Conservation (phyloP, 345 rosid species). For the Pistacia integerrima region DNA sequence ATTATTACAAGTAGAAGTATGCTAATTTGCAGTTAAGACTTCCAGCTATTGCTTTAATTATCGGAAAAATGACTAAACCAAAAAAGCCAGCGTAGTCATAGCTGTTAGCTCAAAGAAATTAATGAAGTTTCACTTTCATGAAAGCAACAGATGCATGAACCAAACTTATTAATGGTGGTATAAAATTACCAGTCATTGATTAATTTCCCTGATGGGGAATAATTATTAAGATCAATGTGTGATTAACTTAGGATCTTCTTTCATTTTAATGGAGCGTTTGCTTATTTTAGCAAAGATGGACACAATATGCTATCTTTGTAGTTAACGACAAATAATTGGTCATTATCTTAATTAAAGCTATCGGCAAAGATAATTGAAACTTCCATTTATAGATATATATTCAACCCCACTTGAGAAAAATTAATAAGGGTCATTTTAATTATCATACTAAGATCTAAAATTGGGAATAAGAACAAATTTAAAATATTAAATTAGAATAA, state of each 20-base stretch:
- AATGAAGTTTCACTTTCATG: constrained; percentile 10
- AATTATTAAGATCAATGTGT: neutral
- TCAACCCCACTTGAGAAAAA: neutral
- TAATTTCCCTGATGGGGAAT: constrained; percentile 18
- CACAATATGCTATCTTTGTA: neutral
- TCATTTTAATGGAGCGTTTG: constrained; percentile 10
- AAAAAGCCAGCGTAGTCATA: too few relatives aligned
- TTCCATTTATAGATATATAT: neutral
- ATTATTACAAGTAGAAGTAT: too few relatives aligned
- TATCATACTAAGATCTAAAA: too few relatives aligned
- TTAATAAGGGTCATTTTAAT: neutral
- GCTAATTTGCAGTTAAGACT: too few relatives aligned
- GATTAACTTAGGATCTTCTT: constrained; percentile 1
- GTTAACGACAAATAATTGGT: neutral
- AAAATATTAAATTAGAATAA: too few relatives aligned
- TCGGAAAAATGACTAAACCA: too few relatives aligned
- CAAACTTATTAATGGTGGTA: constrained; percentile 7
- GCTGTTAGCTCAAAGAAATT: too few relatives aligned
- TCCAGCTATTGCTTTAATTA: too few relatives aligned
- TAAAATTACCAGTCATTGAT: constrained; percentile 5
- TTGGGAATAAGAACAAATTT: too few relatives aligned
- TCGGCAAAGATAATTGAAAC: neutral
- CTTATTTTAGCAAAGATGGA: neutral
- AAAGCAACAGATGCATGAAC: constrained; percentile 23
- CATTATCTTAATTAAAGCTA: neutral